Evolutionary conservation across 345 rosid genomes (phyloP).

Genomic region (Microthlaspi erraticum): DNA sequence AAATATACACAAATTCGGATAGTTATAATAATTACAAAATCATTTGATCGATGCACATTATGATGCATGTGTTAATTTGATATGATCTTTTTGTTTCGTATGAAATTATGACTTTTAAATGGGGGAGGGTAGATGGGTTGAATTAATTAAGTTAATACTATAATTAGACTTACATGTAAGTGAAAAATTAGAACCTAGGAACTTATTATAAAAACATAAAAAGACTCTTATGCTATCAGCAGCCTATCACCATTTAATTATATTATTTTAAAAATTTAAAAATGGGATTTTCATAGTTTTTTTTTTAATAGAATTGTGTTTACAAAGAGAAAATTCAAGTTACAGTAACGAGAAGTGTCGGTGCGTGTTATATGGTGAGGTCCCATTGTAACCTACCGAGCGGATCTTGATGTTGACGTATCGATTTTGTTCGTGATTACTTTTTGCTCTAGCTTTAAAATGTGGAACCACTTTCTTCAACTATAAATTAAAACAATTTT

Average conservation of each 20-base stretch:
- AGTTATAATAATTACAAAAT: conserved; percentile 19
- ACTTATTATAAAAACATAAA: conserved; percentile 4
- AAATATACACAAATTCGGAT: not conserved
- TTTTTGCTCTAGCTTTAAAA: conserved; percentile 37
- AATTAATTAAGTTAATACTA: not conserved
- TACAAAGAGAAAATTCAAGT: conserved; percentile 7
- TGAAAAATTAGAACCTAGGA: conserved; percentile 11
- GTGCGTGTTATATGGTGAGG: conserved; percentile 55
- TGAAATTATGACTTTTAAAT: conserved; percentile 16
- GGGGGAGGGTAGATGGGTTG: conserved; percentile 11
- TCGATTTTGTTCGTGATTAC: conserved; percentile 34
- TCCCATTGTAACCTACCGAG: conserved; percentile 37
- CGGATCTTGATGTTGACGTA: conserved; percentile 40
- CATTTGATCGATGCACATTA: conserved; percentile 24
- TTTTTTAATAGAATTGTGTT: not conserved
- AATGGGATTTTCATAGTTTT: conserved; percentile 7
- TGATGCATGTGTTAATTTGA: not conserved
- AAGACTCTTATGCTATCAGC: too few relatives aligned
- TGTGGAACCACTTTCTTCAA: conserved; percentile 41
- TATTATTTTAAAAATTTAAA: not conserved
- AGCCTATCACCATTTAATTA: too few relatives aligned
- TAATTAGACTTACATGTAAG: not conserved
- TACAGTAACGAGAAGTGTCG: conserved; percentile 55
- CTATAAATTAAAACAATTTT: conserved; percentile 8
- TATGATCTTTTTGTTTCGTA: not conserved